Evolutionary conservation across 805 yeast species (phyloP).

Genomic region (Komagataella populi): DNA sequence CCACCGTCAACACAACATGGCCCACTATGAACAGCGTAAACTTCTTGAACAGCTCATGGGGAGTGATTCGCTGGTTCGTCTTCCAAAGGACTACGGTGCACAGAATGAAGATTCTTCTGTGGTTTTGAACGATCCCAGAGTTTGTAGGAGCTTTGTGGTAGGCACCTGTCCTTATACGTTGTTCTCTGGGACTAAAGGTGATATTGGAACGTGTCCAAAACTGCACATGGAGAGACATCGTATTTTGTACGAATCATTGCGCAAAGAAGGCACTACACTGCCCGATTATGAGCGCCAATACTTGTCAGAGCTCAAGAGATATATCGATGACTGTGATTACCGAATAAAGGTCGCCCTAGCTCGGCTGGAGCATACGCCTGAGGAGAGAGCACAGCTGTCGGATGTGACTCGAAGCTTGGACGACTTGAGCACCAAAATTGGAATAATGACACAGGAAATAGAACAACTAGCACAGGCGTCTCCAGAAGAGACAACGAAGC

Average conservation of each 20-base stretch:
- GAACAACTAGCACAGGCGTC: slow-evolving; percentile 31
- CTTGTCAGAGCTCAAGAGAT: slow-evolving; percentile 29
- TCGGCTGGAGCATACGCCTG: slow-evolving; percentile 60
- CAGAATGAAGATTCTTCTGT: slow-evolving; percentile 8
- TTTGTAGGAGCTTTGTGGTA: slow-evolving; percentile 74
- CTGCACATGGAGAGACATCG: slow-evolving; percentile 65
- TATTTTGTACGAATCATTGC: slow-evolving; percentile 47
- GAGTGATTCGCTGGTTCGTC: slow-evolving; percentile 25
- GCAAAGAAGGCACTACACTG: slow-evolving; percentile 19
- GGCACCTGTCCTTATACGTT: slow-evolving; percentile 82
- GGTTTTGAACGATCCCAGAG: slow-evolving; percentile 36
- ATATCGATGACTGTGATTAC: slow-evolving; percentile 52
- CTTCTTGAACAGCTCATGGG: slow-evolving; percentile 78
- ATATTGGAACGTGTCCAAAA: slow-evolving; percentile 67
- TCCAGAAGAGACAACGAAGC: slow-evolving; percentile 28
- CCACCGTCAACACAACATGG: slow-evolving; percentile 18
- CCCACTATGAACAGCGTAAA: slow-evolving; percentile 59
- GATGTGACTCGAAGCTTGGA: slow-evolving; percentile 36
- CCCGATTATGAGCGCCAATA: slow-evolving; percentile 35
- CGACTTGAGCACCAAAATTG: slow-evolving; percentile 45
- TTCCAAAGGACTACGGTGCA: slow-evolving; percentile 14
- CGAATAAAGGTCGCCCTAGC: slow-evolving; percentile 49
- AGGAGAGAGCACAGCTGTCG: slow-evolving; percentile 21
- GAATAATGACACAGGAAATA: slow-evolving; percentile 55
- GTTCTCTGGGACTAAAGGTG: slow-evolving; percentile 71